Conservation (phyloP, 2,329 filamentous ascomycete genomes). For the Magnaporthiopsis poae region DNA sequence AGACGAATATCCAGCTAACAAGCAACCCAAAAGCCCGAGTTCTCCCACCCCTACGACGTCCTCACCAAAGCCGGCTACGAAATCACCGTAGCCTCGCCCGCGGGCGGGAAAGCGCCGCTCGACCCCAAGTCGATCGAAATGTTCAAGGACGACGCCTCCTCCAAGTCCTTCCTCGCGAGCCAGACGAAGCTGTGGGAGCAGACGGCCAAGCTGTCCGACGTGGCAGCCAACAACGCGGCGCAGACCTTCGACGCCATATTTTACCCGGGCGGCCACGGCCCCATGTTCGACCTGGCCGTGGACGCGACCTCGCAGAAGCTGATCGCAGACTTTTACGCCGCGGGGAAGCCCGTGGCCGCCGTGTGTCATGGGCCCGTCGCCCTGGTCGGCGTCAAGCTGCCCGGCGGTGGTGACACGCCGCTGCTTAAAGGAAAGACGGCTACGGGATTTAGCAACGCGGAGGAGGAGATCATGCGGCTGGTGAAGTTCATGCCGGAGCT, state of each 20-base stretch:
- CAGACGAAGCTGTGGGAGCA: constrained; percentile 53
- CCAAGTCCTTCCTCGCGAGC: constrained; percentile 44
- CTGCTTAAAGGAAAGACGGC: constrained; percentile 47
- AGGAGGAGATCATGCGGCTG: constrained; percentile 38
- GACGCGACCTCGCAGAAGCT: constrained; percentile 48
- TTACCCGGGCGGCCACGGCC: constrained; percentile 44
- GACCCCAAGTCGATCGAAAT: constrained; percentile 48
- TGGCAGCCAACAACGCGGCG: constrained; percentile 30
- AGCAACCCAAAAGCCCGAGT: constrained; percentile 35
- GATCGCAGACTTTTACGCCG: constrained; percentile 51
- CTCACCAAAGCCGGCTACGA: constrained; percentile 41
- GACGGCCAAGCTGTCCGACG: constrained; percentile 47
- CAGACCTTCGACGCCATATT: constrained; percentile 15
- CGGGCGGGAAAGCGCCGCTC: constrained; percentile 51
- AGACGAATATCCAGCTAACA: neutral
- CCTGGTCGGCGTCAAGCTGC: constrained; percentile 45
- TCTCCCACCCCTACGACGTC: constrained; percentile 55
- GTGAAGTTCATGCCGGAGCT: constrained; percentile 44
- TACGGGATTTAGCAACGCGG: constrained; percentile 49
- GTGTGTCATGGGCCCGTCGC: constrained; percentile 62
- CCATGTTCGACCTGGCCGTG: constrained; percentile 57
- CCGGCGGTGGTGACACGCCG: constrained; percentile 33
- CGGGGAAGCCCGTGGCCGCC: constrained; percentile 53
- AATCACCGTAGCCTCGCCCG: constrained; percentile 51
- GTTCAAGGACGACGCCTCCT: constrained; percentile 43